phyloP scores from a whole-genome alignment of 768 basidiomycete species.

The Polyporus arcularius region DNA sequence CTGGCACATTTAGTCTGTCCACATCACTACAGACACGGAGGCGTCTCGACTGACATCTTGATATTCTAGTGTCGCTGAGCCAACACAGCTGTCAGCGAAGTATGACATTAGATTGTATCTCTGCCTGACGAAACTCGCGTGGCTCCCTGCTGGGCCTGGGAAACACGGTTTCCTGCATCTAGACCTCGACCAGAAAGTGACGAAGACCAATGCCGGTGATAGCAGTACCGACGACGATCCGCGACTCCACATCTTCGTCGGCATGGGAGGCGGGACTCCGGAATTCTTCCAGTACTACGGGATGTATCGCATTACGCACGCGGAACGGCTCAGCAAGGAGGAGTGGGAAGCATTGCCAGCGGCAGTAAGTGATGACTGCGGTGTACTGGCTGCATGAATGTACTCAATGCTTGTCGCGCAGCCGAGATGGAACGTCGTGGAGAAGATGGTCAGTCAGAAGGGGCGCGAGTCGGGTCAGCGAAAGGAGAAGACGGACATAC shows the following conservation, averaged over 20 bases:
- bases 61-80: background rate
- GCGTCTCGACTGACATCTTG: background rate
- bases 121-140: constrained; percentile 53
- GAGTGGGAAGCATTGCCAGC: constrained; percentile 49
- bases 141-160: constrained; percentile 50
- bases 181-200: constrained; percentile 44
- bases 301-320: constrained; percentile 39
- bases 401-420: background rate
- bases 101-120: constrained; percentile 41
- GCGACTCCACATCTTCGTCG: constrained; percentile 47
- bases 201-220: background rate
- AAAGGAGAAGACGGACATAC: constrained; percentile 25
- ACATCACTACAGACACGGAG: background rate
- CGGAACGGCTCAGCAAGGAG: constrained; percentile 35
- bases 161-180: constrained; percentile 57
- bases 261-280: constrained; percentile 31
- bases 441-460: constrained; percentile 8
- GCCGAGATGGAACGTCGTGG: background rate
- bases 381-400: background rate
- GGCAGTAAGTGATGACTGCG: constrained; percentile 32
- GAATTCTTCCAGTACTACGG: constrained; percentile 46
- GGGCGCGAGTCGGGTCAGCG: constrained; percentile 32
- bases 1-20: background rate
- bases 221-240: constrained; percentile 41
- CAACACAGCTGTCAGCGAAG: constrained; percentile 30